phyloP scores from a whole-genome alignment of 208 protist genomes.

The Leishmania gerbilli region DNA sequence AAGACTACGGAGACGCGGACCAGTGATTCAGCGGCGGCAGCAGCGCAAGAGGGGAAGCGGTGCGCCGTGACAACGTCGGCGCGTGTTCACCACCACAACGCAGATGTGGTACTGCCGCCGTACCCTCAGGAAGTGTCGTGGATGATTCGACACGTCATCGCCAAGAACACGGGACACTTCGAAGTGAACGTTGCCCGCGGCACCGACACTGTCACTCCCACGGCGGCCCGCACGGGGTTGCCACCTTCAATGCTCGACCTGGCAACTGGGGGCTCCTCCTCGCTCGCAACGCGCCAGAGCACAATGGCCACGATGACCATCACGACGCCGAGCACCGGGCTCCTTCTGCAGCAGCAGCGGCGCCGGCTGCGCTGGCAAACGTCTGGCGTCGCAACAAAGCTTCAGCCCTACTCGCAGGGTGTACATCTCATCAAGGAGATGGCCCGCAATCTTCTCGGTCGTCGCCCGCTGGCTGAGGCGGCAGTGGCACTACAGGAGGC shows the following conservation, averaged over 20 bases:
- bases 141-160: constrained; percentile 28
- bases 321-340: constrained; percentile 26
- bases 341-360: constrained; percentile 31
- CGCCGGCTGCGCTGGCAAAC: constrained; percentile 19
- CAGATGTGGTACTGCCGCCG: constrained; percentile 15
- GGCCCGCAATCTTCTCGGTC: constrained; percentile 9
- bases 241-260: constrained; percentile 20
- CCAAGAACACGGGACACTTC: constrained; percentile 33
- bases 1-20: neutral
- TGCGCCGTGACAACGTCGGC: constrained; percentile 1
- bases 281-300: constrained; percentile 7
- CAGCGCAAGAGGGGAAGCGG: neutral
- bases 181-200: constrained; percentile 31
- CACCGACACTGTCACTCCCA: constrained; percentile 27
- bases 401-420: constrained; percentile 24
- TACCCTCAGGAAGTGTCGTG: constrained; percentile 28
- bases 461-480: constrained; percentile 19
- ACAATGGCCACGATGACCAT: constrained; percentile 23
- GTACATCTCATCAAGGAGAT: constrained; percentile 30
- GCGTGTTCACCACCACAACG: neutral
- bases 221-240: neutral
- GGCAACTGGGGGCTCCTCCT: constrained; percentile 16
- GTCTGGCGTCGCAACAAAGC: constrained; percentile 3
- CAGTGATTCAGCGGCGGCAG: constrained; percentile 3
- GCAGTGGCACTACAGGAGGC: constrained; percentile 27